Evolutionary conservation across 2,329 filamentous ascomycete species (phyloP).

Genomic region (Tolypocladium ophioglossoides): DNA sequence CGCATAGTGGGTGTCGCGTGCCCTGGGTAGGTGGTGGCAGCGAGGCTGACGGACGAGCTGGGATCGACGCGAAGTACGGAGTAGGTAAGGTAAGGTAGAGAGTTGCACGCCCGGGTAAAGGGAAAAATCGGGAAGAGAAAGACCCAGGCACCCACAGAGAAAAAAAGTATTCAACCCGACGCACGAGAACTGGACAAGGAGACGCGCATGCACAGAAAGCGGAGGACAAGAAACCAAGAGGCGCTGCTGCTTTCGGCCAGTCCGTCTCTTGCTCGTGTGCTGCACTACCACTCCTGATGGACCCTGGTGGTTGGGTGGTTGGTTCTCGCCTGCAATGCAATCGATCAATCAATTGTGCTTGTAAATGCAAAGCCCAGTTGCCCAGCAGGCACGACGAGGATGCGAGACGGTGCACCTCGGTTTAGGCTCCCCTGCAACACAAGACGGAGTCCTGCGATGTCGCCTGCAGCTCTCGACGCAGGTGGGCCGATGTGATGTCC

Average conservation of each 20-base stretch:
- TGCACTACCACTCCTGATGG: background rate
- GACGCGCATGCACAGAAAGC: background rate
- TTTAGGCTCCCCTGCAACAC: background rate
- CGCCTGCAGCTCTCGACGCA: background rate
- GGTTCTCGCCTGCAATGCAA: background rate
- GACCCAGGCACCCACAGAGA: background rate
- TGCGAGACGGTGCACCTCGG: background rate
- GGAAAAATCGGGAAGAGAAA: background rate
- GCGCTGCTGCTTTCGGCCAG: background rate
- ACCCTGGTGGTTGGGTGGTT: background rate
- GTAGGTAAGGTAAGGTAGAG: background rate
- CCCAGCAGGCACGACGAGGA: background rate
- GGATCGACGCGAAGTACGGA: background rate
- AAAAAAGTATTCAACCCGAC: background rate
- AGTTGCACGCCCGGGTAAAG: background rate
- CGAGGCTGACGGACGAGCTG: background rate
- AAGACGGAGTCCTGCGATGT: background rate
- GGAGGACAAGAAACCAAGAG: background rate
- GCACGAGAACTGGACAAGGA: too few relatives aligned
- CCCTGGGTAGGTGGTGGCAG: background rate
- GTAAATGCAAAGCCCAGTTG: background rate
- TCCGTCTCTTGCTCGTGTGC: background rate
- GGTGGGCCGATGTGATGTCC: background rate
- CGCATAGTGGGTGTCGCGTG: slow-evolving; percentile 7
- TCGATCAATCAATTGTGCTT: background rate